Evolutionary conservation across 768 basidiomycete genomes (phyloP), one percentile per base, ranked within the genome.

Genomic region (Russula dissimulans): DNA sequence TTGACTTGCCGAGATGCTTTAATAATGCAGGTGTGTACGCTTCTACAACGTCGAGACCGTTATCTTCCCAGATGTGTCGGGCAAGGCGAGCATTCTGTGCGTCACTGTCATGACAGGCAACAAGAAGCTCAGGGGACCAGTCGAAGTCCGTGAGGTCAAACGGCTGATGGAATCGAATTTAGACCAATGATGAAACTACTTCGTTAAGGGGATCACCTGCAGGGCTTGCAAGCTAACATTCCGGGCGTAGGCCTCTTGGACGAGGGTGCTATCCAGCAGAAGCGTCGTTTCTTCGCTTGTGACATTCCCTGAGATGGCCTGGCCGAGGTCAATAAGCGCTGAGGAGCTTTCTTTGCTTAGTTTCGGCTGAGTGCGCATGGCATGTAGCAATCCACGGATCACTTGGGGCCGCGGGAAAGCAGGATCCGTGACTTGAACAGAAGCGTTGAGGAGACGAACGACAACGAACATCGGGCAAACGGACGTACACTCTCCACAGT

Each of bases 91-190:
- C 84, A 66, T 95, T 97, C 68, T 95, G 91, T 67, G 93, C 91
- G 63, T 89, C 87, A 54, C 83, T 85, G 60, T 98, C 97, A 65
- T 97, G 92, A 55, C 81, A 85, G 4, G 89, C 89, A 42, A 97
- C 79, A 85, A 91, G 91, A 1, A 99, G 71, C 69, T 90, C 85
- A 0, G 89, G 83, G 2, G 88, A 90, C 88, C 94, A 99, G 62
- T 97, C 94, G 41, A 92, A 70, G 50, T 98, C 95, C 0, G 95
- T 97, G 49, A 98, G 71, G 72, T 98, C 97, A 65, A 98, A 87
- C 0, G 94, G 88, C 91, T 97, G 61, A 1, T 12, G 44, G 10
- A 47, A 43, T 17, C 7, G 8, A 41, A 39, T 44, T 51, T 29
- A 58, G 49, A 22, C 38, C n/a, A 7, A 15, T 31, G 36, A 34